Evolutionary conservation across 768 basidiomycete species (phyloP).

Genomic region (Exidia glandulosa): DNA sequence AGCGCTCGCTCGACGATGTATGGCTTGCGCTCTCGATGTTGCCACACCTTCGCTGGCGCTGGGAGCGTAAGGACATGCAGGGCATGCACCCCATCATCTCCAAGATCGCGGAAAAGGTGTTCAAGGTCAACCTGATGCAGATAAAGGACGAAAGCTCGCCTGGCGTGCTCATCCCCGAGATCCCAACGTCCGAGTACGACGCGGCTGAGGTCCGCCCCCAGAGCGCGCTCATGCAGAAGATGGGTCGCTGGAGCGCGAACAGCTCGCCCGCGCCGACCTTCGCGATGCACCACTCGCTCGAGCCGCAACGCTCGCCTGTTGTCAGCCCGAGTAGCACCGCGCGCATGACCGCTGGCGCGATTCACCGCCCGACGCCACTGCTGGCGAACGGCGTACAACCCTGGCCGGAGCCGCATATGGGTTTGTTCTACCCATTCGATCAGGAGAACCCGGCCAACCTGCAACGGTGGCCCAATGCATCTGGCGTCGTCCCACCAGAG

Average conservation of each 20-base stretch:
- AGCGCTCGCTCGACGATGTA: conserved; percentile 68
- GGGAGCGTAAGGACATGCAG: conserved; percentile 75
- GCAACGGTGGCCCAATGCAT: conserved; percentile 5
- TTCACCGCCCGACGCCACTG: background rate
- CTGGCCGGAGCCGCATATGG: conserved; percentile 13
- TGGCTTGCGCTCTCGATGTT: conserved; percentile 84
- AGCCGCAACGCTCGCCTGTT: conserved; percentile 1
- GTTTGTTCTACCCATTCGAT: conserved; percentile 70
- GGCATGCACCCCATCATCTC: conserved; percentile 79
- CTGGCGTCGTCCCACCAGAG: background rate
- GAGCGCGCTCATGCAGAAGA: background rate
- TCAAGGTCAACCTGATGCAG: conserved; percentile 59
- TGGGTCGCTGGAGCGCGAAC: background rate
- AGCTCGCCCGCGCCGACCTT: conserved; percentile 16
- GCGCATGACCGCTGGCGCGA: background rate
- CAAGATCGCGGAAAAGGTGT: conserved; percentile 69
- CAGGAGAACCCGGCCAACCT: conserved; percentile 36
- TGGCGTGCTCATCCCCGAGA: conserved; percentile 37
- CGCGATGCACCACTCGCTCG: conserved; percentile 27
- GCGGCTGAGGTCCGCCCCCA: conserved; percentile 18
- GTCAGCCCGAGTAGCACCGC: conserved; percentile 2
- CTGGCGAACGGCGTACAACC: background rate
- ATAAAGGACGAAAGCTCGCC: conserved; percentile 33
- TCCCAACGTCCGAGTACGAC: conserved; percentile 42
- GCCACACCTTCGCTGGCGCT: conserved; percentile 83